phyloP scores from a whole-genome alignment of 192 early-diverging fungal species.

The Mortierella alpina region DNA sequence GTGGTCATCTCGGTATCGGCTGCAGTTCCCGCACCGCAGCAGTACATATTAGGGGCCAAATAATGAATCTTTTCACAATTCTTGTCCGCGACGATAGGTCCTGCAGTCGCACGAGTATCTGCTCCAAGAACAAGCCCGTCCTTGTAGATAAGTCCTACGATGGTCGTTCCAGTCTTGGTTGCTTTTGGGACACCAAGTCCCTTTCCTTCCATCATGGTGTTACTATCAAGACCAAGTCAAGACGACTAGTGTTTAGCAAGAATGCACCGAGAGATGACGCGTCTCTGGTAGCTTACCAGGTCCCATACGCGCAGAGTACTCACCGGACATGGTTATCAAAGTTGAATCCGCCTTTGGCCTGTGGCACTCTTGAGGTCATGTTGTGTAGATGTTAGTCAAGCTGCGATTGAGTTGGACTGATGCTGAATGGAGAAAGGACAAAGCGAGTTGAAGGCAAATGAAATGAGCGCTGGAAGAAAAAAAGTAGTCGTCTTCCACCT shows the following conservation, averaged over 20 bases:
- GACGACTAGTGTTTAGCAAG: neutral
- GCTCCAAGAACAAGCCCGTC: conserved; percentile 95
- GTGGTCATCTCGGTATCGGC: conserved; percentile 98
- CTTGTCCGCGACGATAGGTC: conserved; percentile 97
- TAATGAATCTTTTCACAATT: conserved; percentile 99
- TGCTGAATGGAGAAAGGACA: too few species aligned
- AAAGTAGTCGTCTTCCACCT: too few species aligned
- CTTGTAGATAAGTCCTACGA: conserved; percentile 94
- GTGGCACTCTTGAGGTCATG: conserved; percentile 67
- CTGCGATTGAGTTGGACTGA: too few species aligned
- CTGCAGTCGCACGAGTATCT: conserved; percentile 96
- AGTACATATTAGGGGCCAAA: conserved; percentile 97
- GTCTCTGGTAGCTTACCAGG: conserved; percentile 5
- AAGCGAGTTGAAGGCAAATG: neutral
- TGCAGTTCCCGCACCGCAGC: conserved; percentile 98
- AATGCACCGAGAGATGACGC: conserved; percentile 8
- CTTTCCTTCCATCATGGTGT: conserved; percentile 78
- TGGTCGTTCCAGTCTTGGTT: conserved; percentile 97
- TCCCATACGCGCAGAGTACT: conserved; percentile 4
- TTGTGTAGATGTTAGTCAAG: neutral
- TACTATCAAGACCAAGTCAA: conserved; percentile 60
- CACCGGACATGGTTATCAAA: conserved; percentile 90
- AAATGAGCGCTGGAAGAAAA: too few species aligned
- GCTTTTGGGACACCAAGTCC: conserved; percentile 84
- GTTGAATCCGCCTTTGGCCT: conserved; percentile 79